These are phyloP conservation scores for Carnegiea gigantea DNA, from an alignment of 179 eudicot species.

Conservation along the genomic window DNA sequence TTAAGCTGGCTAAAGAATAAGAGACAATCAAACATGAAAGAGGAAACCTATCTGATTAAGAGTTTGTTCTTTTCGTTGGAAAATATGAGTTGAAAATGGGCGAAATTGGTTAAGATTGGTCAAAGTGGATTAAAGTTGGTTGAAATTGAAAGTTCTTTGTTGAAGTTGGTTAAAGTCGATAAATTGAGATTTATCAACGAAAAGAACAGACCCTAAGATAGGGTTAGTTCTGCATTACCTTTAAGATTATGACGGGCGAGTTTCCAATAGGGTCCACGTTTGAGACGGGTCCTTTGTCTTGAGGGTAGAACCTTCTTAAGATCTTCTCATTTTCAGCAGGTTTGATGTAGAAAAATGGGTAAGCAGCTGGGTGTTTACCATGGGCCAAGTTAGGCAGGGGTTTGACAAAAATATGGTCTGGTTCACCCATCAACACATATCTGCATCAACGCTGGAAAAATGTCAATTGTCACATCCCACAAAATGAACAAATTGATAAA, in stretches of 20 bases:
- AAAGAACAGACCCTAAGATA: too few species aligned
- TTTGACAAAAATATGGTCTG: slow-evolving; percentile 66
- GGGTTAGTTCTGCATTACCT: slow-evolving; percentile 31
- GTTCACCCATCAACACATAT: slow-evolving; percentile 74
- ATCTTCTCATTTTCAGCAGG: slow-evolving; percentile 51
- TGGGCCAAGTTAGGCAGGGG: slow-evolving; percentile 68
- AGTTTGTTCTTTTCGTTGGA: too few species aligned
- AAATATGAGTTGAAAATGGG: too few species aligned
- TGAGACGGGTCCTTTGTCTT: slow-evolving; percentile 57
- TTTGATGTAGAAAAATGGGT: slow-evolving; percentile 69
- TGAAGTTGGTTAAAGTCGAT: too few species aligned
- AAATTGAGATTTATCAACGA: too few species aligned
- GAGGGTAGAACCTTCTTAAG: slow-evolving; percentile 52
- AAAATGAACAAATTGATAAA: background rate
- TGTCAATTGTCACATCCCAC: background rate
- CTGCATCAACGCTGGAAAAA: slow-evolving; percentile 28
- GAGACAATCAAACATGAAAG: too few species aligned
- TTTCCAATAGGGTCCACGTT: slow-evolving; percentile 75
- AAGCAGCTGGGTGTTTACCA: slow-evolving; percentile 43
- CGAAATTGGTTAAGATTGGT: too few species aligned
- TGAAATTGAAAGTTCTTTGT: too few species aligned
- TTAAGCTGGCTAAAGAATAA: too few species aligned
- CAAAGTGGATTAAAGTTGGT: too few species aligned
- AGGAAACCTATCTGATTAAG: too few species aligned
- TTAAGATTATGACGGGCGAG: slow-evolving; percentile 67